Evolutionary conservation across 148 eudicot genomes (phyloP), one percentile per base, ranked within the genome.

Genomic region (Gaultheria prostrata): DNA sequence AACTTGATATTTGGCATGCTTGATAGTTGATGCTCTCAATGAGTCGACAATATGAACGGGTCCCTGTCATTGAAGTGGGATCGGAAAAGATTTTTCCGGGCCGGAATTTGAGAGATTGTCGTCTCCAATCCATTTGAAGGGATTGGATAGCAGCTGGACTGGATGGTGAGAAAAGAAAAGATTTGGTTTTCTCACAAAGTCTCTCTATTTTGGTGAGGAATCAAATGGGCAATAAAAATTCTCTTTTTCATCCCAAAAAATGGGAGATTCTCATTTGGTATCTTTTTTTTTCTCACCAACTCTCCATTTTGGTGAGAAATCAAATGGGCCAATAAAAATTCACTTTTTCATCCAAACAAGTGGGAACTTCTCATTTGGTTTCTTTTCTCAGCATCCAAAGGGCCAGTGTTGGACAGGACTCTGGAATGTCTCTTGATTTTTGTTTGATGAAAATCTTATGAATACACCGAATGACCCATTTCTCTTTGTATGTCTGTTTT

Each of bases 401-500:
- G 72, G 72, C 72, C 8, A 39, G 3, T 63, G 73, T 48, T 80
- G 59, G 6, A 20, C 8, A 24, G 32, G 43, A 63, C 48, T 53
- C 20, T 12, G 10, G 17, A 13, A 15, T 54, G 28, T 67, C 26
- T 65, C 33, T 39, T 4, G 21, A 46, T 48, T 83, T 48, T 83
- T 63, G 67, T 4, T 49, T 17, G n/a, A 57, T 30, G 33, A 10
- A 35, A 21, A 35, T 46, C 50, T 26, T 59, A 46, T 20, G 9
- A 35, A 48, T 65, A 26, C 26, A 0, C 2, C 12, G 20, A 12
- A 24, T 76, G 30, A 33, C 20, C 13, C 59, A 70, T 69, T 9
- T 61, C 51, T 83, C 39, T 76, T 4, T 82, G 39, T 73, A 14
- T 79, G 78, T 83, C 3, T 71, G 46, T 71, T 71, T 32, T 39